These are phyloP conservation scores for Solanum dulcamara DNA, from an alignment of 257 asterid species.

Conservation along the genomic window DNA sequence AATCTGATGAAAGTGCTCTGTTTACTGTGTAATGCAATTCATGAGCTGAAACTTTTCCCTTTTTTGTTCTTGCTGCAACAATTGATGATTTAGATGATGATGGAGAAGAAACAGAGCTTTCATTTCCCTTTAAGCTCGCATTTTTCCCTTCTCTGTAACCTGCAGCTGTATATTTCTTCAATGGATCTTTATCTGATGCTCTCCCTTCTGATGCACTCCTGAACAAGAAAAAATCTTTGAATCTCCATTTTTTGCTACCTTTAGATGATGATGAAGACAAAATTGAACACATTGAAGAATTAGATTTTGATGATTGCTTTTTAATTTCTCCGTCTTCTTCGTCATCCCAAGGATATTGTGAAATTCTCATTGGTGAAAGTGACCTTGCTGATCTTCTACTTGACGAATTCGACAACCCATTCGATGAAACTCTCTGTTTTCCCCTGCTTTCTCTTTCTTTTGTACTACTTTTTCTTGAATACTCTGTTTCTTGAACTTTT, in stretches of 20 bases:
- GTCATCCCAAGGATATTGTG: constrained; percentile 26
- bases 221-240: constrained; percentile 35
- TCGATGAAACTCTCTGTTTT: constrained; percentile 19
- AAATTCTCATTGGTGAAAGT: constrained; percentile 47
- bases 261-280: constrained; percentile 6
- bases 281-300: neutral
- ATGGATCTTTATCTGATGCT: constrained; percentile 26
- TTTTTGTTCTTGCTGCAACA: constrained; percentile 8
- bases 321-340: neutral
- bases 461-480: neutral
- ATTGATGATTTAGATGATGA: neutral
- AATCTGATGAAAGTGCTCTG: constrained; percentile 60
- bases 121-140: neutral
- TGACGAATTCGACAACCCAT: constrained; percentile 8
- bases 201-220: constrained; percentile 50
- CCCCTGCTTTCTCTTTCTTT: constrained; percentile 30
- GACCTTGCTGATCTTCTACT: constrained; percentile 51
- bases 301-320: neutral
- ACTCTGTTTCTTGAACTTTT: neutral
- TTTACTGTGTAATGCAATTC: constrained; percentile 61
- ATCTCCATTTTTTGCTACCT: constrained; percentile 21
- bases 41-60: constrained; percentile 51
- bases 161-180: constrained; percentile 20
- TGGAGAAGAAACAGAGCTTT: constrained; percentile 10
- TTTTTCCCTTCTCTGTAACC: constrained; percentile 8